Evolutionary conservation across 495 filamentous ascomycete species (phyloP), one percentile per base, ranked within the genome.

Genomic region (Penicillium taxi): DNA sequence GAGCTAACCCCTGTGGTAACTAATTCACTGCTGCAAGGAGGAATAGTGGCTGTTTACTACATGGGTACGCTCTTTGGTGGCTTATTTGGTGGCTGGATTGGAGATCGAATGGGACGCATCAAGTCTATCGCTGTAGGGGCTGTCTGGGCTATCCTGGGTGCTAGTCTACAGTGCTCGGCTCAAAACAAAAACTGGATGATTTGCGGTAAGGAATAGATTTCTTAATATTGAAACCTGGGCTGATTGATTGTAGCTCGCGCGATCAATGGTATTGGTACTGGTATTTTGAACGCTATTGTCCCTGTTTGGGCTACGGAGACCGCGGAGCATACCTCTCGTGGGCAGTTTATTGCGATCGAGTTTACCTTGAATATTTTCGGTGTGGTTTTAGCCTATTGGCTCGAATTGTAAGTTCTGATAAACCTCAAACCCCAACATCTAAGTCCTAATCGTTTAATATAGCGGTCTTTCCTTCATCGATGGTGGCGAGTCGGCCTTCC

Each of bases 321-420:
- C 1, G 74, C 77, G 6, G 73, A 75, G 26, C 79, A 84, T 41
- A 82, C 72, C 5, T 80, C 75, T 2, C 72, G 81, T 28, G 81
- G 81, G 3, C 69, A 80, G 31, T 84, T 83, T 45, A 74, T 84
- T 37, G 74, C 80, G 4, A 82, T 83, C 36, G 81, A 84, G 45
- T 83, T 86, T 45, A 83, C 78, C 0, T 48, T 83, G 9, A 84
- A 85, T 46, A 84, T 84, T 41, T 78, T 83, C 26, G 81, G 81
- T 52, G 79, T 85, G 3, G 79, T 82, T 2, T 61, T 84, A 13
- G 80, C 79, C 5, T 84, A 83, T 42, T 84, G 80, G 81, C 63
- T 84, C 16, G 80, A 82, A 50, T 85, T 78, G 69, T 74, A 54
- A 22, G 70, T 64, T 6, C 8, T 16, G 4, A n/a, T n/a, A n/a